A percentile compares a stretch with the other conserved stretches of the same genome.
phyloP scores from a whole-genome alignment of 768 basidiomycete species.

The Clitopilus hobsonii region DNA sequence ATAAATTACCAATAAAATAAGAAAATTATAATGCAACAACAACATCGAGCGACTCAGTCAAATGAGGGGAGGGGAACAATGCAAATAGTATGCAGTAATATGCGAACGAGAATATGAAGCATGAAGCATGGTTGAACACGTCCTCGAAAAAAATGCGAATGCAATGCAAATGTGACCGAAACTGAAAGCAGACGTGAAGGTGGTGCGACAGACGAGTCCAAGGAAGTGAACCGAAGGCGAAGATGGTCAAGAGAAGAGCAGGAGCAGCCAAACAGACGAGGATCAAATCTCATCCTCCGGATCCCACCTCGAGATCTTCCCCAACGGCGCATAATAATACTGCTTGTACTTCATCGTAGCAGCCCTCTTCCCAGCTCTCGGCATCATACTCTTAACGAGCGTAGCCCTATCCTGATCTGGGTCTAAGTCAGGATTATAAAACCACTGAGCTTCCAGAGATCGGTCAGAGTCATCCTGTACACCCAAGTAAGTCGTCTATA shows the following conservation, averaged over 20 bases:
- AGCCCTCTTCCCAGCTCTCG: slow-evolving; percentile 64
- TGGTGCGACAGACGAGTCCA: too few species aligned
- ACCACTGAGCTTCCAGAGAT: slow-evolving; percentile 64
- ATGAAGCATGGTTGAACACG: neutral
- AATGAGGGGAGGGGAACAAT: neutral
- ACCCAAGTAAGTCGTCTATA: neutral
- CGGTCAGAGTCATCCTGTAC: slow-evolving; percentile 43
- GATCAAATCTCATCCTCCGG: slow-evolving; percentile 55
- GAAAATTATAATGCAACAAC: too few species aligned
- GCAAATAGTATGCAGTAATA: slow-evolving; percentile 5
- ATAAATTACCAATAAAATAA: too few species aligned
- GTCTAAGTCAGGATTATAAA: slow-evolving; percentile 71
- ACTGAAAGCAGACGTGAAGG: neutral
- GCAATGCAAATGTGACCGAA: too few species aligned
- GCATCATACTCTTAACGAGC: slow-evolving; percentile 69
- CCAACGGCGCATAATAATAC: slow-evolving; percentile 77
- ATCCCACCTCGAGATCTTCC: slow-evolving; percentile 71
- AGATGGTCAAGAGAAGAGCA: neutral
- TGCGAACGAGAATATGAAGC: neutral
- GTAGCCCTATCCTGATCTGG: slow-evolving; percentile 66
- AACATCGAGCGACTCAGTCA: too few species aligned
- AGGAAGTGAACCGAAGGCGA: too few species aligned
- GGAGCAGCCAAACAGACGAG: neutral
- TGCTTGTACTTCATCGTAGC: slow-evolving; percentile 84
- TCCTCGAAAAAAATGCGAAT: too few species aligned